Percentiles rank a stretch among this genome's conserved stretches.
Conservation (phyloP, 2,329 filamentous ascomycete species). For the Basipetospora chlamydospora region DNA sequence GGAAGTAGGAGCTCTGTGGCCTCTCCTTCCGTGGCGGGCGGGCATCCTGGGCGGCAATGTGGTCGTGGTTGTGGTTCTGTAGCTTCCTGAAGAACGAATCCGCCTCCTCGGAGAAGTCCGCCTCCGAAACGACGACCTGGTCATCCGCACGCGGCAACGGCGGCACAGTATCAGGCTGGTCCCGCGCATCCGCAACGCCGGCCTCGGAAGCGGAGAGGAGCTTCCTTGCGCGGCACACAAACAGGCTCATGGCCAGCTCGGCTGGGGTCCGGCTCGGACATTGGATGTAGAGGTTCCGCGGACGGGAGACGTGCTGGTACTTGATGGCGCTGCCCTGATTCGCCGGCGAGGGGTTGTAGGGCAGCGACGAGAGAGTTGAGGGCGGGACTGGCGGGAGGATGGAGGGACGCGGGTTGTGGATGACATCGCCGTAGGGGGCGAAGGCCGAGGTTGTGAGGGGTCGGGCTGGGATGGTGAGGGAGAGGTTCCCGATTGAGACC, state of each 20-base stretch:
- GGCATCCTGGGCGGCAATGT: no score
- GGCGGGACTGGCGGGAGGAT: slow-evolving; percentile 34
- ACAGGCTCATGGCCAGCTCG: slow-evolving; percentile 67
- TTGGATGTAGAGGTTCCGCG: slow-evolving; percentile 55
- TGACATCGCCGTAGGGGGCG: slow-evolving; percentile 66
- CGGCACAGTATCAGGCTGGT: no score
- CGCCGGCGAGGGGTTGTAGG: slow-evolving; percentile 39
- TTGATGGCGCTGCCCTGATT: slow-evolving; percentile 88
- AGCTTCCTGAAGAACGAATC: not conserved
- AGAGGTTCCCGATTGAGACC: slow-evolving; percentile 8
- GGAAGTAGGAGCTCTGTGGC: slow-evolving; percentile 36
- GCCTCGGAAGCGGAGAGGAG: slow-evolving; percentile 8
- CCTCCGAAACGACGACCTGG: not conserved
- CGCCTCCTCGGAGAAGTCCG: slow-evolving; percentile 8
- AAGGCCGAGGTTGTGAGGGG: slow-evolving; percentile 59
- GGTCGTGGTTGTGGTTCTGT: not conserved
- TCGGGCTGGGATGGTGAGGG: slow-evolving; percentile 34
- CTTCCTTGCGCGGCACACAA: slow-evolving; percentile 49
- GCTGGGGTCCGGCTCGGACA: slow-evolving; percentile 43
- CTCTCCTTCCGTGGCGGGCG: no score
- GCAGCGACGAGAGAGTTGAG: slow-evolving; percentile 15
- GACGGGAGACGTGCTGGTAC: slow-evolving; percentile 63
- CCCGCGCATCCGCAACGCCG: not conserved
- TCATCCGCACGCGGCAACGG: not conserved
- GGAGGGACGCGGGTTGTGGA: slow-evolving; percentile 54